Base-by-base conservation (phyloP, 805 yeast genomes). In the Candida montana region DNA sequence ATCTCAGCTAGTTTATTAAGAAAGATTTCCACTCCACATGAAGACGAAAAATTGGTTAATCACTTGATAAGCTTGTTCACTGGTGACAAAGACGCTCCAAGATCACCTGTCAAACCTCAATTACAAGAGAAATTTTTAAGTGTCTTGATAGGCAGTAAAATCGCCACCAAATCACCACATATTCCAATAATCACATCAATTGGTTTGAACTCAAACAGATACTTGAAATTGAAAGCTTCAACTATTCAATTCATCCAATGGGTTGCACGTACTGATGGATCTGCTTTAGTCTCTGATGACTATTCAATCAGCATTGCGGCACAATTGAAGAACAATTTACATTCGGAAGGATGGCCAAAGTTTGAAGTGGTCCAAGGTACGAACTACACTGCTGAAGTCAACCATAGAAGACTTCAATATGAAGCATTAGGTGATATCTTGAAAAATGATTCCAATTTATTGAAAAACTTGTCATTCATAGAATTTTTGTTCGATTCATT, bases 391-490 rank as follows among this genome's bases (percentile, higher is more conserved):
- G 36, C 35, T 6, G 54, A 50, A 13, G 45, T 75, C 3, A 50
- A 61, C 5, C 81, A 76, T 49, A 70, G 93, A 50, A 72, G 74
- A 52, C 61, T 71, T 30, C 87, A 84, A 50, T 90, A 87, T 54
- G 95, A 86, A 57, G 81, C 95, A 0, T 59, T 90, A 19, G 93
- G 95, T 2, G 71, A 77, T 17, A 67, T 90, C 7, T 55, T 83
- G 38, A 68, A 72, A 42, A 68, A 72, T 27, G 66, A 72, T 31
- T 67, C 75, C 1, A 50, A 56, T 1, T 56, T 79, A 26, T 44
- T 63, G 2, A 51, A 63, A 12, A 79, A 79, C 51, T 60, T 81
- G 29, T 57, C 71, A 0, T 76, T 73, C 46, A 57, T 87, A 31
- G 75, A 74, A 37, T 89, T 88, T 53, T 61, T 90, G 16, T 80